These are phyloP conservation scores for Sordaria brevicollis DNA, from an alignment of 495 filamentous ascomycete species.

Conservation along the genomic window DNA sequence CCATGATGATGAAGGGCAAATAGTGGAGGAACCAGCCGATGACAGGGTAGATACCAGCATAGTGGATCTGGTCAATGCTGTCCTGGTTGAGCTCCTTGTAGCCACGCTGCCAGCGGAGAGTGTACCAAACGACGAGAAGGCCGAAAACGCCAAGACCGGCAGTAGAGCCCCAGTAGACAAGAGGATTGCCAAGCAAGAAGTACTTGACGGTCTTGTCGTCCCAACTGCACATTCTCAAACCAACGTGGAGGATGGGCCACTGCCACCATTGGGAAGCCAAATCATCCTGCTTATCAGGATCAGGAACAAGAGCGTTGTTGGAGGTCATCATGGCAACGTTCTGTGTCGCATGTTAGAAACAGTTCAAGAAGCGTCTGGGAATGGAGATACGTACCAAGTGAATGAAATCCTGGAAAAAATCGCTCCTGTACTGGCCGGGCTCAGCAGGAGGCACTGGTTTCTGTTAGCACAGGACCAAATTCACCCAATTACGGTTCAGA, in stretches of 20 bases:
- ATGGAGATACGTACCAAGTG: constrained; percentile 44
- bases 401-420: constrained; percentile 92
- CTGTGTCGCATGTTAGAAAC: constrained; percentile 8
- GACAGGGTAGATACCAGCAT: constrained; percentile 81
- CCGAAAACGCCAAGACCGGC: constrained; percentile 62
- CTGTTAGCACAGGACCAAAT: constrained; percentile 10
- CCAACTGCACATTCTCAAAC: constrained; percentile 97
- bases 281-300: constrained; percentile 98
- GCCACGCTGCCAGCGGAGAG: constrained; percentile 91
- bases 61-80: constrained; percentile 89
- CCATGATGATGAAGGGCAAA: constrained; percentile 92
- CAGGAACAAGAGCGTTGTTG: constrained; percentile 95
- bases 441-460: constrained; percentile 76
- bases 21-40: constrained; percentile 96
- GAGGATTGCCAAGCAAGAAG: constrained; percentile 92
- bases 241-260: constrained; percentile 93
- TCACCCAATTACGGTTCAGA: constrained; percentile 4
- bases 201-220: constrained; percentile 94
- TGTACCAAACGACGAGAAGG: constrained; percentile 68
- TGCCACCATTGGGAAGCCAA: constrained; percentile 96
- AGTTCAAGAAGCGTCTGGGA: not conserved
- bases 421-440: constrained; percentile 88
- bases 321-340: constrained; percentile 99
- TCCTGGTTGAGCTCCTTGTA: constrained; percentile 68
- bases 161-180: constrained; percentile 93